These are phyloP conservation scores for Candida silvicultrix DNA, from an alignment of 805 yeast genomes.

Conservation along the genomic window DNA sequence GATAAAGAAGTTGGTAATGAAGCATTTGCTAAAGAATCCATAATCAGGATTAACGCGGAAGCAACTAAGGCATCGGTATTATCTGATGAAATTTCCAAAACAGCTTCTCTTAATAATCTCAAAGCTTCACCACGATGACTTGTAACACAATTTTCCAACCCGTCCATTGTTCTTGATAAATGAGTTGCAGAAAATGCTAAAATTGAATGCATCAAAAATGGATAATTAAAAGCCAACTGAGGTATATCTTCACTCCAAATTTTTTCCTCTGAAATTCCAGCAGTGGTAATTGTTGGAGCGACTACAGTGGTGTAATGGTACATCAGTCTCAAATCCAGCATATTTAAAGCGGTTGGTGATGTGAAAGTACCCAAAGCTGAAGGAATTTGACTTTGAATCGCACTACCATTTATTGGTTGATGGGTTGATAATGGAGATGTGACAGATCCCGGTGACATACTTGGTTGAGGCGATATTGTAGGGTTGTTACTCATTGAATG, in stretches of 20 bases:
- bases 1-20: conserved; percentile 36
- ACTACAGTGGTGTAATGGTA: conserved; percentile 84
- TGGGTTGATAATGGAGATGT: conserved; percentile 18
- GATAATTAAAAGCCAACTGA: conserved; percentile 77
- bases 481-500: conserved; percentile 22
- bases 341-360: conserved; percentile 38
- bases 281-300: conserved; percentile 81
- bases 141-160: conserved; percentile 76
- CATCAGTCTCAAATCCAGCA: conserved; percentile 76
- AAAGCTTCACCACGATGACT: conserved; percentile 85
- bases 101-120: conserved; percentile 76
- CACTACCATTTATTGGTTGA: conserved; percentile 4
- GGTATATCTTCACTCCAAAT: conserved; percentile 91
- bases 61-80: conserved; percentile 94
- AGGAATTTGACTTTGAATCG: conserved; percentile 5
- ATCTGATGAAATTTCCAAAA: conserved; percentile 71
- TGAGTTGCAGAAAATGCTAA: conserved; percentile 92
- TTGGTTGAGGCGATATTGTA: conserved; percentile 24
- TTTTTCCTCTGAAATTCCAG: conserved; percentile 80
- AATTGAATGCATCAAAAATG: conserved; percentile 88
- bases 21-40: conserved; percentile 94
- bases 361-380: conserved; percentile 5
- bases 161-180: conserved; percentile 67
- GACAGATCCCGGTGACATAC: conserved; percentile 20
- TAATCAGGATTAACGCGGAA: conserved; percentile 78